Percentiles rank a stretch among this genome's conserved stretches.
phyloP scores from a whole-genome alignment of 306 rosid species.

The Hippophae gyantsensis region DNA sequence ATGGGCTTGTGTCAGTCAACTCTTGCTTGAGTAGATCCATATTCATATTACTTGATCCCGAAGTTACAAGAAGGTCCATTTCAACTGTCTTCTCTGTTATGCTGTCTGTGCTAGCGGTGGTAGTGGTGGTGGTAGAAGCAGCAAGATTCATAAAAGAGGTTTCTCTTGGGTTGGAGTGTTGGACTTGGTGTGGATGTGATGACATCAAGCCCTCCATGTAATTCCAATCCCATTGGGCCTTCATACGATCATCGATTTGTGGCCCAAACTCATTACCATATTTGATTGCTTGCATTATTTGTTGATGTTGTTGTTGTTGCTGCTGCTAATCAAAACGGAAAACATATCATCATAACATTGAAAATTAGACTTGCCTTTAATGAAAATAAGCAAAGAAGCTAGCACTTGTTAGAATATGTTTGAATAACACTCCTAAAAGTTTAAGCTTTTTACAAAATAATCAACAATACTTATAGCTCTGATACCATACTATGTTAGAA shows the following conservation, averaged over 20 bases:
- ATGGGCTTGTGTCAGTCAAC: slow-evolving; percentile 22
- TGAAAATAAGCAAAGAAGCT: background rate
- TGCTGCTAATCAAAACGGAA: slow-evolving; percentile 13
- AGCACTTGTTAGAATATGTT: background rate
- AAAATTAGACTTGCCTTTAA: background rate
- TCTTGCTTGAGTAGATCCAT: slow-evolving; percentile 24
- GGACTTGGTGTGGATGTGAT: slow-evolving; percentile 36
- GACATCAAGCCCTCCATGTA: slow-evolving; percentile 90
- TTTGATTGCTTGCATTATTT: slow-evolving; percentile 21
- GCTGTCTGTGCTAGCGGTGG: slow-evolving; percentile 23
- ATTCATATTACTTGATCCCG: slow-evolving; percentile 13
- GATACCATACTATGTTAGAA: too few species aligned
- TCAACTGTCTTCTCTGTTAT: slow-evolving; percentile 74
- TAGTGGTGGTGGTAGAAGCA: slow-evolving; percentile 27
- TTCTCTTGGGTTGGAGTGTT: slow-evolving; percentile 25
- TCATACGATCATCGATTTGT: slow-evolving; percentile 26
- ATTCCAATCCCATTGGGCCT: slow-evolving; percentile 66
- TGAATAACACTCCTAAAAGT: background rate
- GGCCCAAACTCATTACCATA: slow-evolving; percentile 24
- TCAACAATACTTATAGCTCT: too few species aligned
- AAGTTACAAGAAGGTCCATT: slow-evolving; percentile 40
- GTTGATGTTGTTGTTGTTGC: slow-evolving; percentile 31
- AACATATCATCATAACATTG: background rate
- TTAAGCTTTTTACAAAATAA: background rate
- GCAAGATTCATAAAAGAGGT: slow-evolving; percentile 29